These are phyloP conservation scores for Kwoniella sp. DNA, from an alignment of 768 basidiomycete genomes.

Conservation along the genomic window DNA sequence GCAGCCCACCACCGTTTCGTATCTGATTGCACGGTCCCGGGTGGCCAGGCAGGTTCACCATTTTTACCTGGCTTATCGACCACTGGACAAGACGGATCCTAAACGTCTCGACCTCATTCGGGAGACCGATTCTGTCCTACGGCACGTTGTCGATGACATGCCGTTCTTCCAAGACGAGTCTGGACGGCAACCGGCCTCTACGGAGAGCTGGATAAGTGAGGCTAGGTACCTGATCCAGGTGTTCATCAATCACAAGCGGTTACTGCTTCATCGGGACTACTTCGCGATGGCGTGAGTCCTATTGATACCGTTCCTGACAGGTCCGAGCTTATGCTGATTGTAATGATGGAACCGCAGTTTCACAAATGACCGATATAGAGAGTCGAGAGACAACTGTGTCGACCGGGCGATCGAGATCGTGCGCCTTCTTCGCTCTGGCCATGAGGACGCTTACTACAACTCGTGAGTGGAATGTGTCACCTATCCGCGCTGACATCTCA, in stretches of 20 bases:
- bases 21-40: neutral
- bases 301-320: neutral
- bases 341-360: neutral
- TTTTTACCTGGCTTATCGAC: neutral
- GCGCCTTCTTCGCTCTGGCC: neutral
- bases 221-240: neutral
- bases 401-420: neutral
- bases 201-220: neutral
- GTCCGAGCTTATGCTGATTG: neutral
- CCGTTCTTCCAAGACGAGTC: neutral
- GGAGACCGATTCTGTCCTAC: neutral
- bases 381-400: neutral
- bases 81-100: neutral
- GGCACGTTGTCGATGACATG: neutral
- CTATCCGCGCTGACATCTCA: neutral
- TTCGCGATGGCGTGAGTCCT: neutral
- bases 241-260: neutral
- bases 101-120: neutral
- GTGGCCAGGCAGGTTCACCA: neutral
- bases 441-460: neutral
- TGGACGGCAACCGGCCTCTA: neutral
- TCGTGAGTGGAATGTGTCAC: neutral
- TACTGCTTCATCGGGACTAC: neutral
- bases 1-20: neutral
- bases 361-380: neutral